A percentile compares a stretch with the other conserved stretches of the same genome.
Evolutionary conservation across 768 basidiomycete species (phyloP).

Genomic region (Termitomyces sp.): DNA sequence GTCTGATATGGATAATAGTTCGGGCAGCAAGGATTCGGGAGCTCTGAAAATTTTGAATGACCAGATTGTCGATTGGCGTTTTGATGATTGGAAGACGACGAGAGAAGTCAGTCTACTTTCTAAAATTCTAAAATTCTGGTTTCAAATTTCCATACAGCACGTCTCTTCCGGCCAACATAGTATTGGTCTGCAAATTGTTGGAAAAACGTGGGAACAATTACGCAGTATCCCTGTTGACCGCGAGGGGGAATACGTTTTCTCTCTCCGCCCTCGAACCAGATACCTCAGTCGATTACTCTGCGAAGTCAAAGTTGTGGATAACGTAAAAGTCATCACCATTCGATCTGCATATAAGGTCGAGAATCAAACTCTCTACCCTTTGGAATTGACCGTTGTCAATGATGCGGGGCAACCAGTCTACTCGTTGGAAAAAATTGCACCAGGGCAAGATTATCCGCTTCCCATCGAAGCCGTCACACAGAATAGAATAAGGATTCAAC

Average conservation of each 20-base stretch:
- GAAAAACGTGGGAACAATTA: conserved; percentile 86
- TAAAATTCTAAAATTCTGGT: neutral
- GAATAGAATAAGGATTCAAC: conserved; percentile 80
- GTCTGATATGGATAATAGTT: conserved; percentile 69
- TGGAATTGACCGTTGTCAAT: conserved; percentile 90
- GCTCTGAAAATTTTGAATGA: conserved; percentile 67
- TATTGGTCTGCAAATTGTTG: conserved; percentile 80
- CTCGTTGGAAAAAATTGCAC: conserved; percentile 83
- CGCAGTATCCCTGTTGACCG: conserved; percentile 87
- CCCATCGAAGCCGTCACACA: conserved; percentile 88
- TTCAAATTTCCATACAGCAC: conserved; percentile 36
- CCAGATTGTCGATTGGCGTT: conserved; percentile 87
- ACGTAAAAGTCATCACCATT: conserved; percentile 91
- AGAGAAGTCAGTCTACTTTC: conserved; percentile 68
- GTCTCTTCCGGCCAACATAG: conserved; percentile 75
- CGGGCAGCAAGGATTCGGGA: conserved; percentile 41
- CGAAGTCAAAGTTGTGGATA: conserved; percentile 86
- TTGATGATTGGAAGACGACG: conserved; percentile 93
- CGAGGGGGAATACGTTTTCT: conserved; percentile 89
- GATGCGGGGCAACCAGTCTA: conserved; percentile 77
- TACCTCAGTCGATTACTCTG: conserved; percentile 80
- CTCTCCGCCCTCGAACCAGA: conserved; percentile 76
- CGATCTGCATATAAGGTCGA: conserved; percentile 90
- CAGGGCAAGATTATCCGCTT: conserved; percentile 83
- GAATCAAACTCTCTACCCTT: conserved; percentile 86